Evolutionary conservation across 2,329 filamentous ascomycete genomes (phyloP), one percentile per base, ranked within the genome.

Genomic region (Didymella keratinophila): DNA sequence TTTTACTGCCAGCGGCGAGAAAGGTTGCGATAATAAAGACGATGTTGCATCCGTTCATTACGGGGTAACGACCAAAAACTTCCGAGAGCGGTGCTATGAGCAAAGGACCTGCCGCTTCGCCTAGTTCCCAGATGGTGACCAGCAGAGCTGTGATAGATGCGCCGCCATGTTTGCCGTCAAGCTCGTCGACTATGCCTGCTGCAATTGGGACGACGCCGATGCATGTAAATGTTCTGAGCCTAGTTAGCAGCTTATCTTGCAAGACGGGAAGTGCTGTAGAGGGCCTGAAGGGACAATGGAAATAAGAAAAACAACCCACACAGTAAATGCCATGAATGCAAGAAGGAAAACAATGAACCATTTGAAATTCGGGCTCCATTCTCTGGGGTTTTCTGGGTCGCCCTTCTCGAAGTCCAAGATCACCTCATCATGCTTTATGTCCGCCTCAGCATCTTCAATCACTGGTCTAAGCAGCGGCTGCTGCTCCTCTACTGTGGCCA

Each of bases 1-100:
- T 79, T 10, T 76, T 71, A 57, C 78, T 77, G 28, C 72, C 62
- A 2, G 76, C 78, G 14, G 77, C 76, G 11, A 81, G 60, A 11
- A 78, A 56, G 11, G 76, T 78, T 27, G 74, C 75, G 18, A 76
- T 67, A 59, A 84, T 80, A 67, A 84, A 82, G 9, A 81, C 66
- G 2, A 78, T 62, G 62, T 82, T 83, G 54, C 69, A 73, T 25
- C 36, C 65, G 21, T 76, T 73, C 59, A 75, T 68, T 1, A 75
- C 72, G 2, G 71, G 68, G 37, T 71, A 73, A 4, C 74, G 68
- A 12, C 74, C 74, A 28, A 71, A 63, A 11, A 75, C 52, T 57
- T 76, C 74, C 1, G 72, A 75, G 1, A 76, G 67, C 8, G 74
- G 74, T 4, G 71, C 74, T 32, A 74, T 75, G 14, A 75, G 63